A percentile compares a stretch with the other conserved stretches of the same genome.
Conservation (phyloP, 306 rosid species). For the Vachellia collinsii region DNA sequence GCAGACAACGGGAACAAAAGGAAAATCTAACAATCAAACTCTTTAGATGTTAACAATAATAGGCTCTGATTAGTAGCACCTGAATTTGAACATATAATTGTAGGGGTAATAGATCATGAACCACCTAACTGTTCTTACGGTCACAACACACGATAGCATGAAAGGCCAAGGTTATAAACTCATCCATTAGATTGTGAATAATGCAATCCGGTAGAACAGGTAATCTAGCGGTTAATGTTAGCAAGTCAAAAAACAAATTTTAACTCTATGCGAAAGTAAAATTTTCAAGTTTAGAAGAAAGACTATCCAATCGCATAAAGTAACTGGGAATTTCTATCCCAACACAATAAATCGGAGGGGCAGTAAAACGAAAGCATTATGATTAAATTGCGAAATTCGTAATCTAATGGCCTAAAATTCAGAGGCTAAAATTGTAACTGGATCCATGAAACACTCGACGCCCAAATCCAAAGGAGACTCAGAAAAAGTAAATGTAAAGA, state of each 20-base stretch:
- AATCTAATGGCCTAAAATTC: background rate
- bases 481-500: constrained; percentile 1
- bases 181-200: background rate
- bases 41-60: background rate
- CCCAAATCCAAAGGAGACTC: background rate
- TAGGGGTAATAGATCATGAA: background rate
- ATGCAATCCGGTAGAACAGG: background rate
- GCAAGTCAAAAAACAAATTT: background rate
- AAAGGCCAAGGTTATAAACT: background rate
- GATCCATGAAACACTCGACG: background rate
- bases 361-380: background rate
- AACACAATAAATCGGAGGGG: background rate
- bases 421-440: background rate
- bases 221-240: background rate
- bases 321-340: background rate
- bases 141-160: background rate
- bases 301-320: background rate
- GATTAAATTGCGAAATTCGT: background rate
- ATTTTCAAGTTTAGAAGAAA: background rate
- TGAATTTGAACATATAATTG: background rate
- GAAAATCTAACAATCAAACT: background rate
- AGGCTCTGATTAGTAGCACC: background rate
- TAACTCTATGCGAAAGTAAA: background rate
- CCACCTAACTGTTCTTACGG: background rate
- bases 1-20: background rate